A percentile compares a stretch with the other conserved stretches of the same genome.
Conservation (phyloP, 441 rosid genomes). For the Erysimum cheiri region DNA sequence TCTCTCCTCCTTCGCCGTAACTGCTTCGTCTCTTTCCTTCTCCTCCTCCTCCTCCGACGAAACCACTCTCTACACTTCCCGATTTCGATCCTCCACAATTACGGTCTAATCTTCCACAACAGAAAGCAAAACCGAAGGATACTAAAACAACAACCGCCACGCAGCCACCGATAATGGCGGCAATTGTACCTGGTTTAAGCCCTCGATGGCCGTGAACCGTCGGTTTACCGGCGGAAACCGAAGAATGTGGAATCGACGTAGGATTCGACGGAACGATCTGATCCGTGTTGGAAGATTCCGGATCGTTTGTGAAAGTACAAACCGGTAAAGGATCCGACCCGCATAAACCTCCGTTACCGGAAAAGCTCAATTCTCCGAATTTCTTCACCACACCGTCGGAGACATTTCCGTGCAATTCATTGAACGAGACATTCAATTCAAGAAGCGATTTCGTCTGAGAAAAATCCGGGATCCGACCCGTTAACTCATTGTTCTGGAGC, state of each 20-base stretch:
- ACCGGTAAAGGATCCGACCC: constrained; percentile 68
- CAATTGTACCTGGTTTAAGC: constrained; percentile 62
- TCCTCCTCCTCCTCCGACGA: constrained; percentile 39
- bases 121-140: constrained; percentile 72
- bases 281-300: constrained; percentile 49
- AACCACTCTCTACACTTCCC: constrained; percentile 44
- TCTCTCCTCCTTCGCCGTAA: constrained; percentile 62
- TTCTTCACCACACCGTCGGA: constrained; percentile 58
- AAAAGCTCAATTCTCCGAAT: constrained; percentile 64
- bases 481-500: constrained; percentile 70
- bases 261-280: constrained; percentile 80
- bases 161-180: constrained; percentile 64
- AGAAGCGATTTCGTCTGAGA: constrained; percentile 51
- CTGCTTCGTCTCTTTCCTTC: constrained; percentile 67
- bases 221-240: constrained; percentile 24
- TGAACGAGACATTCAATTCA: constrained; percentile 68
- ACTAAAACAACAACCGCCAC: constrained; percentile 63
- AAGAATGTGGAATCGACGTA: constrained; percentile 67
- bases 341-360: constrained; percentile 79
- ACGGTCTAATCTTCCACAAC: constrained; percentile 55
- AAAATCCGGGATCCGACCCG: constrained; percentile 73
- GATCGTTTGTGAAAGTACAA: constrained; percentile 55
- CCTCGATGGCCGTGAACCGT: constrained; percentile 39
- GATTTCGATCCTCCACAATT: constrained; percentile 48
- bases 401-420: constrained; percentile 68